Percentiles rank a stretch among this genome's conserved stretches.
These are phyloP conservation scores for Phytophthora citricola DNA, from an alignment of 352 stramenopile genomes.

Conservation along the genomic window DNA sequence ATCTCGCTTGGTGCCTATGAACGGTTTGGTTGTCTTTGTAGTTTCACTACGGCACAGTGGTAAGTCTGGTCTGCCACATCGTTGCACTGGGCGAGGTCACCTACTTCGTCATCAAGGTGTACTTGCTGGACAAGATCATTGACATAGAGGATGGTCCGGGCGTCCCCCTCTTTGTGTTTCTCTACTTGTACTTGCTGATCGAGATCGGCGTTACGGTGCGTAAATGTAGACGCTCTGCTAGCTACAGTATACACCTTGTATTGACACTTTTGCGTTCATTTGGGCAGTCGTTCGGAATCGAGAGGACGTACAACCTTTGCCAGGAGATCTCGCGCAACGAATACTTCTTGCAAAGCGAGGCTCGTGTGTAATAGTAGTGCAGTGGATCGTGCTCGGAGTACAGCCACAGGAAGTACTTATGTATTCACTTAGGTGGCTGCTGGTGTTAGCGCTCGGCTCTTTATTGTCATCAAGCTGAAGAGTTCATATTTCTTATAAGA, in stretches of 20 bases:
- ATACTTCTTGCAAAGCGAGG: constrained; percentile 56
- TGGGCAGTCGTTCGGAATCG: constrained; percentile 56
- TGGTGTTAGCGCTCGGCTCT: background rate
- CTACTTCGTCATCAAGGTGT: constrained; percentile 65
- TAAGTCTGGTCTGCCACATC: constrained; percentile 64
- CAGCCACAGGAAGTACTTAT: background rate
- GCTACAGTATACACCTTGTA: background rate
- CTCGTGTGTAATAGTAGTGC: constrained; percentile 25
- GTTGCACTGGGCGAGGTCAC: constrained; percentile 60
- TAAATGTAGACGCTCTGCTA: background rate
- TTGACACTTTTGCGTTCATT: constrained; percentile 5
- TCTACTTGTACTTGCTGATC: constrained; percentile 59
- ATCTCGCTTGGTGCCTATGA: background rate
- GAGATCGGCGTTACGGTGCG: constrained; percentile 72
- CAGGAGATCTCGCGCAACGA: constrained; percentile 80
- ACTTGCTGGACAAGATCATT: constrained; percentile 68
- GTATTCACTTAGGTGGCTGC: constrained; percentile 2
- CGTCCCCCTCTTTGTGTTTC: constrained; percentile 67
- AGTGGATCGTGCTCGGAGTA: background rate
- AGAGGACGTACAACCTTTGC: constrained; percentile 62
- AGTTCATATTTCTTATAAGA: too few relatives aligned
- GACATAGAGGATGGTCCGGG: constrained; percentile 37
- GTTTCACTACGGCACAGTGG: constrained; percentile 64
- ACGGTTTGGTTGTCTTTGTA: constrained; percentile 24
- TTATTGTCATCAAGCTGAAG: too few relatives aligned